Base-by-base conservation (phyloP, 179 eudicot genomes). In the Silene noctiflora region DNA sequence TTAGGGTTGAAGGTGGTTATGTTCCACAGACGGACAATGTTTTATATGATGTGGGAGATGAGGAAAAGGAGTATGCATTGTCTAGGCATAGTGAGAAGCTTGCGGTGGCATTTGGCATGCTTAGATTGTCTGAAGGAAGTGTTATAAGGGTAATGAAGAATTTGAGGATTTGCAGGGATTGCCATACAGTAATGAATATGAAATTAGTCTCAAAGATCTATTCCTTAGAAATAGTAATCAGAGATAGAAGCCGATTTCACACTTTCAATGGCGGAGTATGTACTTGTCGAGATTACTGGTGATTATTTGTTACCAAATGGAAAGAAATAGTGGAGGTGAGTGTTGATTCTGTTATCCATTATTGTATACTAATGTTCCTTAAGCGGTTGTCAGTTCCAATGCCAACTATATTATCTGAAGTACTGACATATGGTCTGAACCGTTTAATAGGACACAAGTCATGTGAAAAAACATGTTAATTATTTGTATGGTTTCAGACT, bases 171-270 rank as follows among this genome's bases (percentile, higher is more conserved):
- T 89, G 91, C 76, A 79, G 72, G 78, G 89, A 90, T 76, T 90
- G 91, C 75, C 91, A 90, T 81, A 81, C 27, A 1, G 79, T 86
- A 8, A 91, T 91, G 93, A n/a, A n/a, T n/a, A 27, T 63, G 11
- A 88, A 84, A 59, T 69, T 89, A 68, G 79, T 87, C 12, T 91
- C 90, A 3, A 89, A 85, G 81, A 74, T 87, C 10, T 89, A 84
- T 87, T 65, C 71, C 31, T 16, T 84, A 68, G 87, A 87, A 73
- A 83, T 89, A 20, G 76, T 89, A 79, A 81, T 88, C 39, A 81
- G 91, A 76, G 93, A 91, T 68, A 84, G 89, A 82, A 91, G 91
- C 75, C 79, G 90, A 33, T 91, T 88, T 78, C 89, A 89, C 76
- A 69, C 85, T 16, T 87, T 89, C 64, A 84, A 80, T 56, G 75